Evolutionary conservation across 2,329 filamentous ascomycete species (phyloP).

Genomic region (Penicillium hesseltinei): DNA sequence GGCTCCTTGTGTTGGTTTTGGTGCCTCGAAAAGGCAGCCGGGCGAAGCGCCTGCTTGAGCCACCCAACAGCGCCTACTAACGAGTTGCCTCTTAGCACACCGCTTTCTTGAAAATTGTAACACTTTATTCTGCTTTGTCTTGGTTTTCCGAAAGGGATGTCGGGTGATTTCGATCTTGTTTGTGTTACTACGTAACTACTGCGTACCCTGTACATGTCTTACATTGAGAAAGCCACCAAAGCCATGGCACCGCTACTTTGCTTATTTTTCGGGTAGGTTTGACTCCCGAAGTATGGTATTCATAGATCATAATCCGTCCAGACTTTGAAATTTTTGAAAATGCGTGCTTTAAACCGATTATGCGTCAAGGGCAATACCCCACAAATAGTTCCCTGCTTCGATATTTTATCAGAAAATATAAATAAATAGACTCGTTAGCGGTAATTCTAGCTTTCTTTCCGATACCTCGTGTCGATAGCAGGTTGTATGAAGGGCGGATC

Average conservation of each 20-base stretch:
- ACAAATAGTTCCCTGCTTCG: too few relatives aligned
- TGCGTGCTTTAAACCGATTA: too few relatives aligned
- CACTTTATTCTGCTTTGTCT: neutral
- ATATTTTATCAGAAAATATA: too few relatives aligned
- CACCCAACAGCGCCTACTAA: neutral
- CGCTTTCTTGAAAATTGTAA: neutral
- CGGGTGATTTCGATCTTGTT: neutral
- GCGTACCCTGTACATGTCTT: neutral
- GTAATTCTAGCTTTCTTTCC: too few relatives aligned
- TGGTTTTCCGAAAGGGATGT: neutral
- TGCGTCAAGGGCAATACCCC: too few relatives aligned
- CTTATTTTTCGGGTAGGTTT: slow-evolving; percentile 30
- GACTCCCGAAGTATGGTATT: too few relatives aligned
- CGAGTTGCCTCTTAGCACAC: neutral
- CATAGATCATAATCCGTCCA: too few relatives aligned
- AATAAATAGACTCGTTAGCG: too few relatives aligned
- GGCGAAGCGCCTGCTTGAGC: neutral
- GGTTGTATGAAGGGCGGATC: neutral
- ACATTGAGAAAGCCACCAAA: neutral
- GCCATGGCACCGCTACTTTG: neutral
- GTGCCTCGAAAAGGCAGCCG: neutral
- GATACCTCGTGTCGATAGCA: neutral
- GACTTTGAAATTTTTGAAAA: too few relatives aligned
- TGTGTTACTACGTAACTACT: neutral
- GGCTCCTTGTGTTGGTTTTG: neutral